These are phyloP conservation scores for Lactarius akahatsu DNA, from an alignment of 768 basidiomycete species.

Conservation along the genomic window DNA sequence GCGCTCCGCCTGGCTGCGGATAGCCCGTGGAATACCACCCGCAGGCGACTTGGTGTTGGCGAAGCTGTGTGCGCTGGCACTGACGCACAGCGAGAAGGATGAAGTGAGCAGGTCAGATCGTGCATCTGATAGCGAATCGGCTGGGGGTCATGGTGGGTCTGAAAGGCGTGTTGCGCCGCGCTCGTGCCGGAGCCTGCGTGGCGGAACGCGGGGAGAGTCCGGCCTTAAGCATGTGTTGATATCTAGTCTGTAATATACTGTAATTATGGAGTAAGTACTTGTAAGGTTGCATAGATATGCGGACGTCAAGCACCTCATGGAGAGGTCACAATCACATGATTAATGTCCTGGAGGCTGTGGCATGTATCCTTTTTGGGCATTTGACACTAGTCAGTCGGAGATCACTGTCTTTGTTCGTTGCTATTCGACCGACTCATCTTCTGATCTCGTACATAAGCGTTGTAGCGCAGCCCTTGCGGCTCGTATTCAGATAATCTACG, in stretches of 20 bases:
- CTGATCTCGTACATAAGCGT: neutral
- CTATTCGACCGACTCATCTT: neutral
- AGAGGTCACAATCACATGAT: neutral
- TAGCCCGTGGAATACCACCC: conserved; percentile 20
- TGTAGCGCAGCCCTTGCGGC: neutral
- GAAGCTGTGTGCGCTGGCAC: conserved; percentile 7
- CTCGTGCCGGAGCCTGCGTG: neutral
- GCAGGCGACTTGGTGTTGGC: conserved; percentile 8
- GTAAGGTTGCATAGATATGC: too few species aligned
- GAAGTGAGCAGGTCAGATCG: neutral
- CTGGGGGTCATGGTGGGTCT: neutral
- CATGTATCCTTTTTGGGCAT: neutral
- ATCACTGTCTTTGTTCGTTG: neutral
- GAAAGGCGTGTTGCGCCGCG: neutral
- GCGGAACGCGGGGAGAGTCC: conserved; percentile 8
- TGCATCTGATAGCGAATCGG: neutral
- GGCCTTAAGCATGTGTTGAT: conserved; percentile 16
- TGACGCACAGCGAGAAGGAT: neutral
- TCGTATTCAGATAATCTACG: neutral
- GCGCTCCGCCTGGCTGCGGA: conserved; percentile 19
- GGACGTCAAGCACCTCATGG: too few species aligned
- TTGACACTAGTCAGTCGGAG: too few species aligned
- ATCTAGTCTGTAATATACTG: conserved; percentile 15
- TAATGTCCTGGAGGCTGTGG: neutral
- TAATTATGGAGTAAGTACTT: neutral